Conservation (phyloP, 2,329 filamentous ascomycete genomes). For the Hypoxylon sp. region DNA sequence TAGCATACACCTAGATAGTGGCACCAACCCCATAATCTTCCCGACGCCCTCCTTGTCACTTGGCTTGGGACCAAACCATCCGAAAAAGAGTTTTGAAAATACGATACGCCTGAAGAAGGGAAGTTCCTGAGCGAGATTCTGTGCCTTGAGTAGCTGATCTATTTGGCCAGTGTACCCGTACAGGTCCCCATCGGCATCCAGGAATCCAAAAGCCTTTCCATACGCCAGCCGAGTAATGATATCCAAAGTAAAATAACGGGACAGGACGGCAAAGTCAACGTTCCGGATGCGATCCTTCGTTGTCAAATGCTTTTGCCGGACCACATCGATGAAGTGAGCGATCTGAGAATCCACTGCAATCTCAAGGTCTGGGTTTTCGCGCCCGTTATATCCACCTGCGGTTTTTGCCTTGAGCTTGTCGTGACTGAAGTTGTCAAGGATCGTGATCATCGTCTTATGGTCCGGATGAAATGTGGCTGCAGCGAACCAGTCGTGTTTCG, state of each 20-base stretch:
- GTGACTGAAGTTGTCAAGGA: conserved; percentile 62
- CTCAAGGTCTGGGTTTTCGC: conserved; percentile 46
- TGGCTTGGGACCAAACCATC: conserved; percentile 47
- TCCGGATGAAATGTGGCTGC: conserved; percentile 48
- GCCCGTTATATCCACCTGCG: conserved; percentile 42
- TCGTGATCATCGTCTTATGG: conserved; percentile 67
- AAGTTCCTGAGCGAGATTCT: conserved; percentile 44
- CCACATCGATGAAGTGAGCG: conserved; percentile 35
- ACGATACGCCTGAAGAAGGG: conserved; percentile 46
- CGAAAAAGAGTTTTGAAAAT: conserved; percentile 42
- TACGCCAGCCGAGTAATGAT: conserved; percentile 50
- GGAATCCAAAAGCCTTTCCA: conserved; percentile 50
- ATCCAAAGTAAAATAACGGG: conserved; percentile 47
- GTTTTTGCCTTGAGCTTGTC: conserved; percentile 50
- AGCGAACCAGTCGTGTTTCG: conserved; percentile 41
- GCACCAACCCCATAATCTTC: conserved; percentile 39
- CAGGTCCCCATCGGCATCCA: conserved; percentile 47
- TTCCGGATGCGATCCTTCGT: conserved; percentile 3
- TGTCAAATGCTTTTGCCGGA: conserved; percentile 44
- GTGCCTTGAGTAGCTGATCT: conserved; percentile 25
- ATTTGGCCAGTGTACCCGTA: conserved; percentile 44
- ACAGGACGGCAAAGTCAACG: conserved; percentile 41
- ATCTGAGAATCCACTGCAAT: conserved; percentile 41
- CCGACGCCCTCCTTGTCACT: conserved; percentile 48
- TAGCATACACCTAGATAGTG: not conserved